These are phyloP conservation scores for Alternaria brassicae DNA, from an alignment of 2,329 filamentous ascomycete species.

Conservation along the genomic window DNA sequence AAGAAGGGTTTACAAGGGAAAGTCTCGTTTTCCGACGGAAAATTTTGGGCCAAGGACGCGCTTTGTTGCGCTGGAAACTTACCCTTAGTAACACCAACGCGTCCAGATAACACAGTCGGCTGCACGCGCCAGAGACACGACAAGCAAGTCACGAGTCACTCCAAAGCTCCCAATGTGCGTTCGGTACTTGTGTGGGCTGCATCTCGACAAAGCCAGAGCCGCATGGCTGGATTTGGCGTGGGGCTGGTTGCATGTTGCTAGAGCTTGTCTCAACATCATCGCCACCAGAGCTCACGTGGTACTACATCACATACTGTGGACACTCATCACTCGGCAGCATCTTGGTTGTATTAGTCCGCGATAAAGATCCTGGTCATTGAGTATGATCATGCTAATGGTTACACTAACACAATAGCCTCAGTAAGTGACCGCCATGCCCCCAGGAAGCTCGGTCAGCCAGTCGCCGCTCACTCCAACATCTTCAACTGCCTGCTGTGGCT, in stretches of 20 bases:
- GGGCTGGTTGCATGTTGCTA: background rate
- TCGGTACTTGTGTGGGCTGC: background rate
- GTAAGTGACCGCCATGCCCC: constrained; percentile 33
- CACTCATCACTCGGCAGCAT: background rate
- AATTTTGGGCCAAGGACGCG: background rate
- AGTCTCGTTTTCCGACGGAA: too few species aligned
- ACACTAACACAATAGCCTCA: background rate
- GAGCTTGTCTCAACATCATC: constrained; percentile 8
- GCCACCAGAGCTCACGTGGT: background rate
- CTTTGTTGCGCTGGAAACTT: background rate
- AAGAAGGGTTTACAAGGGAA: background rate
- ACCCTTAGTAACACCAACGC: background rate
- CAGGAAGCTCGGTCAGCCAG: constrained; percentile 42
- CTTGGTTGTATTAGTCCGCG: background rate
- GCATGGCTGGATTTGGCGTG: background rate
- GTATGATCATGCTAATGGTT: background rate
- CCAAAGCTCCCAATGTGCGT: background rate
- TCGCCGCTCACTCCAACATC: constrained; percentile 45
- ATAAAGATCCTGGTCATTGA: background rate
- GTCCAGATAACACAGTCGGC: background rate
- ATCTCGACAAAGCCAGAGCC: background rate
- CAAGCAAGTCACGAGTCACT: background rate
- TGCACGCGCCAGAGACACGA: background rate
- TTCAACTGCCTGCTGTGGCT: constrained; percentile 57
- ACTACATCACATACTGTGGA: background rate